Evolutionary conservation across 179 eudicot genomes (phyloP).

Genomic region (Carnegiea gigantea): DNA sequence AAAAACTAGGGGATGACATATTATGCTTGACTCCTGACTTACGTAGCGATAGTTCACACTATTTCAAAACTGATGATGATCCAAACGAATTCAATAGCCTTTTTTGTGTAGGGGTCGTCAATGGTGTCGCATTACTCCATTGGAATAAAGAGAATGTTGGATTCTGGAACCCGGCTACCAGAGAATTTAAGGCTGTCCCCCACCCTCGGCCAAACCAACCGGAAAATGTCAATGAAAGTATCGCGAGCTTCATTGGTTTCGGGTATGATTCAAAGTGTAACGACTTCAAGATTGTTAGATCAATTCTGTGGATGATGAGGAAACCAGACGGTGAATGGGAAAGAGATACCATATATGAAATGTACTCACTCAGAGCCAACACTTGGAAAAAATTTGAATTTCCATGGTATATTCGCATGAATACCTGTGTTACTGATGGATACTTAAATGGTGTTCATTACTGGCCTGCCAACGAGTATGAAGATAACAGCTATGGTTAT

Average conservation of each 20-base stretch:
- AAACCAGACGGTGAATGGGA: background rate
- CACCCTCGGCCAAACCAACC: background rate
- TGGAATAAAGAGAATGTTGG: too few species aligned
- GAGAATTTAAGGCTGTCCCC: too few species aligned
- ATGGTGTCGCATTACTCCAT: conserved; percentile 7
- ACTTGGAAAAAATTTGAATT: background rate
- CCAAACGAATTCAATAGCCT: background rate
- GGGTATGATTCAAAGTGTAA: background rate
- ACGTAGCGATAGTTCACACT: background rate
- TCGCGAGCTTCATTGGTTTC: background rate
- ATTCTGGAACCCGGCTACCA: too few species aligned
- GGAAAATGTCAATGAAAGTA: background rate
- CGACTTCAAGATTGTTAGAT: conserved; percentile 11
- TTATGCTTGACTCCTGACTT: background rate
- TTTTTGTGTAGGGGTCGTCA: conserved; percentile 1
- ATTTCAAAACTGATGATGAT: background rate
- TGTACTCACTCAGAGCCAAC: too few species aligned
- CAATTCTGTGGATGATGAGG: too few species aligned
- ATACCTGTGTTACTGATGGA: background rate
- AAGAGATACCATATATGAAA: too few species aligned
- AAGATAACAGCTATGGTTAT: background rate
- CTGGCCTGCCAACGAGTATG: background rate
- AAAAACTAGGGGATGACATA: conserved; percentile 4
- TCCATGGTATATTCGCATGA: background rate
- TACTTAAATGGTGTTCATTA: conserved; percentile 15